These are phyloP conservation scores for Hypoxylon sp. DNA, from an alignment of 2,329 filamentous ascomycete genomes.

Conservation along the genomic window DNA sequence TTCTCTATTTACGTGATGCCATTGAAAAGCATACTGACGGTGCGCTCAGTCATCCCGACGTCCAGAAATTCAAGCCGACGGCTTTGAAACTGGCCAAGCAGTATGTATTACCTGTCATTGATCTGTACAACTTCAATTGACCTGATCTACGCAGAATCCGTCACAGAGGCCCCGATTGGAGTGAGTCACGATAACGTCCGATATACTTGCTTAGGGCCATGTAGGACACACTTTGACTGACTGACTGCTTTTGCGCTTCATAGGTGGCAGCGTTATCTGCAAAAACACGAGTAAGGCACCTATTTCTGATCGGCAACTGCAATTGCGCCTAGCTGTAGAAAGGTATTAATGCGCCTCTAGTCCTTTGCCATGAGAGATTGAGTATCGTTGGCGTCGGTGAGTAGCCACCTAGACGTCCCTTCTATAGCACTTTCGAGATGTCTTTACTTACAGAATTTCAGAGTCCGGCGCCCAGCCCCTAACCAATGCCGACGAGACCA, in stretches of 20 bases:
- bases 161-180: slow-evolving; percentile 98
- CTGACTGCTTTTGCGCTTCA: slow-evolving; percentile 42
- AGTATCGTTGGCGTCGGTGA: slow-evolving; percentile 96
- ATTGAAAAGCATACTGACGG: slow-evolving; percentile 40
- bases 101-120: slow-evolving; percentile 66
- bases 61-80: slow-evolving; percentile 95
- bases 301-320: neutral
- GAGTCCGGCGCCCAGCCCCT: slow-evolving; percentile 96
- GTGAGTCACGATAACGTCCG: slow-evolving; percentile 71
- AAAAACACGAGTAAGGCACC: slow-evolving; percentile 85
- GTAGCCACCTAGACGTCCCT: slow-evolving; percentile 52
- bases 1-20: slow-evolving; percentile 33
- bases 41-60: slow-evolving; percentile 81
- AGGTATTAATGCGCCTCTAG: slow-evolving; percentile 59
- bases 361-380: slow-evolving; percentile 96
- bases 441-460: slow-evolving; percentile 53
- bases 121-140: slow-evolving; percentile 52
- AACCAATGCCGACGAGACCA: slow-evolving; percentile 87
- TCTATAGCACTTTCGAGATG: slow-evolving; percentile 2
- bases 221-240: slow-evolving; percentile 25
- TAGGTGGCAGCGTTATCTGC: slow-evolving; percentile 87
- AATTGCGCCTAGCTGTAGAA: neutral
- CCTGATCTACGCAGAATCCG: slow-evolving; percentile 74
- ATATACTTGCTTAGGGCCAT: slow-evolving; percentile 38
- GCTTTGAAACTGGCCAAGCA: slow-evolving; percentile 94